phyloP scores from a whole-genome alignment of 345 rosid species.

The Syzygium grande region DNA sequence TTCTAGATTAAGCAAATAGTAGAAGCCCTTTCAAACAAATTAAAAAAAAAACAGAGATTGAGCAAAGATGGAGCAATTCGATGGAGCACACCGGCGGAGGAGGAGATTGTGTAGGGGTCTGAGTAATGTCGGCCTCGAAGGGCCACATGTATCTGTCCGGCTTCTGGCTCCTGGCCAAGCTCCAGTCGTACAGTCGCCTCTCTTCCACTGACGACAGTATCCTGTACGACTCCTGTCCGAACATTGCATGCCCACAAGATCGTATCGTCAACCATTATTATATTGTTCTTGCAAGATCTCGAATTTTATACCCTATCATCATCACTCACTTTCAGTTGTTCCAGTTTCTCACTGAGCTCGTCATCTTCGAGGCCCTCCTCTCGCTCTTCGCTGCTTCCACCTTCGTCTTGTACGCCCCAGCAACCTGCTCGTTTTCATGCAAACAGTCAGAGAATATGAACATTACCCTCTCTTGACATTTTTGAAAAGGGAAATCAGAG shows the following conservation, averaged over 20 bases:
- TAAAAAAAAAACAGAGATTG: neutral
- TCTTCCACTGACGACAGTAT: constrained; percentile 61
- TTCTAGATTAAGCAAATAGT: neutral
- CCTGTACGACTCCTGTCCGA: constrained; percentile 50
- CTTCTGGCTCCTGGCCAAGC: constrained; percentile 54
- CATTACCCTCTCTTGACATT: neutral
- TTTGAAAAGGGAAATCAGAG: neutral
- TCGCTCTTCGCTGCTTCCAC: constrained; percentile 39
- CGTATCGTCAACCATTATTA: neutral
- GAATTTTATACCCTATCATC: neutral
- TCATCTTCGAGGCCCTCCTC: constrained; percentile 54
- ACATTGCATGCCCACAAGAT: neutral
- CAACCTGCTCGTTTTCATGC: neutral
- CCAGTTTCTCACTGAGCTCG: constrained; percentile 34
- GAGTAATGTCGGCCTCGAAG: constrained; percentile 48
- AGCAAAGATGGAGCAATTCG: neutral
- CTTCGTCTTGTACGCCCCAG: constrained; percentile 35
- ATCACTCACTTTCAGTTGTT: constrained; percentile 41
- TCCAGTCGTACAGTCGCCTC: constrained; percentile 91
- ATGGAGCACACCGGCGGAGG: constrained; percentile 40
- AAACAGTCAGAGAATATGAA: neutral
- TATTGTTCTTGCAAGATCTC: neutral
- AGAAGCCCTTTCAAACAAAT: neutral
- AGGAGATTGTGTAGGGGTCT: constrained; percentile 32
- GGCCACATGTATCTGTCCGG: constrained; percentile 75